Evolutionary conservation across 371 early-diverging fungal species (phyloP).

Genomic region (Actinomortierella ambigua): DNA sequence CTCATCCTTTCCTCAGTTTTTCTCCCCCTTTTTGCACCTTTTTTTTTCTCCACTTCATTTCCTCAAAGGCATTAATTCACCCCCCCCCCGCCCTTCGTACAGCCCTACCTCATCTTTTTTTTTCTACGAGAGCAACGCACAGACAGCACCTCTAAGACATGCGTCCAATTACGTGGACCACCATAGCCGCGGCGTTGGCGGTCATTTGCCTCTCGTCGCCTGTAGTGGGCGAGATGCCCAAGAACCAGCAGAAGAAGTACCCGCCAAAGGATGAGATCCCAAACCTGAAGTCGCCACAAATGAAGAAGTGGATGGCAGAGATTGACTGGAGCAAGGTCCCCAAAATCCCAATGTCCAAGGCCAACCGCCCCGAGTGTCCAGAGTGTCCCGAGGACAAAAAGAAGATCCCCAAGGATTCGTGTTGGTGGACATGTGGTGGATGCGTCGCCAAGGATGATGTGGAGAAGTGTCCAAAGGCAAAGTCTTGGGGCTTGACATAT

Average conservation of each 20-base stretch:
- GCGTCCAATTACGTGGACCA: too few species aligned
- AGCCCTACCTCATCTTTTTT: too few species aligned
- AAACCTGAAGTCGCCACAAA: slow-evolving; percentile 16
- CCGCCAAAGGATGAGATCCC: slow-evolving; percentile 18
- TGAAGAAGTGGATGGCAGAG: slow-evolving; percentile 31
- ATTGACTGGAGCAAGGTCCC: slow-evolving; percentile 58
- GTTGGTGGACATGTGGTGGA: slow-evolving; percentile 38
- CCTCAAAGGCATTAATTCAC: too few species aligned
- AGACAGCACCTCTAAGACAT: too few species aligned
- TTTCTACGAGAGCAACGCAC: too few species aligned
- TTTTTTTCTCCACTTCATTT: too few species aligned
- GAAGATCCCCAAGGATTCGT: slow-evolving; percentile 26
- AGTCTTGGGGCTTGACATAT: slow-evolving; percentile 51
- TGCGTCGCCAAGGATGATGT: slow-evolving; percentile 17
- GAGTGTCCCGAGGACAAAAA: slow-evolving; percentile 31
- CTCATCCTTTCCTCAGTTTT: too few species aligned
- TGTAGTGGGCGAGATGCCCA: slow-evolving; percentile 27
- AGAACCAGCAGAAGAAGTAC: slow-evolving; percentile 23
- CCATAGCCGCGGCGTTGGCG: background rate
- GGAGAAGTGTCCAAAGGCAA: slow-evolving; percentile 6
- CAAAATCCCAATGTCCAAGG: slow-evolving; percentile 21
- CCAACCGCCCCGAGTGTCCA: slow-evolving; percentile 25
- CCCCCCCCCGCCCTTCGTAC: too few species aligned
- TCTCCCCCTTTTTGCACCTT: too few species aligned
- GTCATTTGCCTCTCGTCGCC: slow-evolving; percentile 13